Percentiles rank a stretch among this genome's conserved stretches.
Evolutionary conservation across 108 stramenopile genomes (phyloP).

Genomic region (Seminavis robusta): DNA sequence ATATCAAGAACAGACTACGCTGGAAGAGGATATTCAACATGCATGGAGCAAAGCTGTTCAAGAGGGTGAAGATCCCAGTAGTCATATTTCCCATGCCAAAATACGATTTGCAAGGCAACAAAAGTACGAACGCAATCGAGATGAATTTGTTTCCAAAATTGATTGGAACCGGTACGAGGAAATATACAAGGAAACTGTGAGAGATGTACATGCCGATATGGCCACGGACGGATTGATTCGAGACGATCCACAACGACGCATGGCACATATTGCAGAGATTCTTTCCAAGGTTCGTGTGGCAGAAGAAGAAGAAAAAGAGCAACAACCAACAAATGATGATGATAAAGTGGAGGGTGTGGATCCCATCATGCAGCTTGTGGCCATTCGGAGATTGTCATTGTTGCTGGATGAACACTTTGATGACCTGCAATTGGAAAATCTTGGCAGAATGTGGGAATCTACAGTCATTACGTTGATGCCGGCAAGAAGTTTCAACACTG

Average conservation of each 20-base stretch:
- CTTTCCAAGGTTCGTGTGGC: constrained; percentile 29
- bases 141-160: constrained; percentile 25
- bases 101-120: constrained; percentile 7
- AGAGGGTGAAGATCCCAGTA: not conserved
- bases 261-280: constrained; percentile 28
- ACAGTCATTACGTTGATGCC: constrained; percentile 52
- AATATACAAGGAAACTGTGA: constrained; percentile 33
- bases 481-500: constrained; percentile 50
- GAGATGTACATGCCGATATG: constrained; percentile 38
- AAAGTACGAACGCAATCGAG: constrained; percentile 32
- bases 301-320: constrained; percentile 3
- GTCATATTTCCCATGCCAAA: not conserved
- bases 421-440: constrained; percentile 61
- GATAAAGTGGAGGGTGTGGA: not conserved
- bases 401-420: constrained; percentile 79
- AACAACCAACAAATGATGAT: no score
- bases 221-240: constrained; percentile 28
- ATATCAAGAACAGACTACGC: not conserved
- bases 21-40: constrained; percentile 26
- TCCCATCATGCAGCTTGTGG: constrained; percentile 60
- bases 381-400: constrained; percentile 74
- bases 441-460: constrained; percentile 77
- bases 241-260: constrained; percentile 22
- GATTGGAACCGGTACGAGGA: constrained; percentile 39
- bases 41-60: constrained; percentile 13